Base-by-base conservation (phyloP, 306 rosid species). In the Fragaria ananassa region DNA sequence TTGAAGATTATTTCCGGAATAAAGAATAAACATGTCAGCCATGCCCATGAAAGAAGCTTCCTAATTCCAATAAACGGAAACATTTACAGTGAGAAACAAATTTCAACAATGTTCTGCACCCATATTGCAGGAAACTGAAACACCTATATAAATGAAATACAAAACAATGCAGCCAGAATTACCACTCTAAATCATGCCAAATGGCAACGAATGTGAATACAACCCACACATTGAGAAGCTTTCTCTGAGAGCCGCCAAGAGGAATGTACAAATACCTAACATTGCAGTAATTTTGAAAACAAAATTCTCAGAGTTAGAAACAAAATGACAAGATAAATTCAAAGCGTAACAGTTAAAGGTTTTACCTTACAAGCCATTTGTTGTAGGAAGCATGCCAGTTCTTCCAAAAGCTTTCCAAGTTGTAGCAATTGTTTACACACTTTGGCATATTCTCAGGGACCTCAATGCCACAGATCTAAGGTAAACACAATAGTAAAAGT, bases 131-230 rank as follows among this genome's bases (percentile, higher is more conserved):
- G 74, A 81, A 64, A 66, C 58, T 68, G 27, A 80, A 49, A 87
- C 61, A 17, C 15, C 35, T 31, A 31, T 29, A 77, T 66, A 60
- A 46, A 66, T 5, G 15, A 81, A 60, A 41, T 68, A 67, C 34
- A 74, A 2, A 81, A 23, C 9, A 5, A 11, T 23, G 62, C 42
- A 42, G 76, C 74, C 56, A 65, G 29, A 53, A 76, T 10, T 92
- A 94, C 98, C 96, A 94, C 82, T 94, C 98, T 79, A 94, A 84
- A 82, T 94, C 98, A 87, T 90, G 97, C 98, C 93, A 94, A 79
- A 94, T 46, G 13, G 97, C 95, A 77, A 94, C 97, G 84, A 94
- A 94, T 35, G 97, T 88, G 90, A 94, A 94, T 80, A 94, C 74
- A 80, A 85, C 93, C 98, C 98, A 94, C 21, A 94, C 86, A 56